Base-by-base conservation (phyloP, 2,329 filamentous ascomycete species). In the Fusarium brachygibbosum region DNA sequence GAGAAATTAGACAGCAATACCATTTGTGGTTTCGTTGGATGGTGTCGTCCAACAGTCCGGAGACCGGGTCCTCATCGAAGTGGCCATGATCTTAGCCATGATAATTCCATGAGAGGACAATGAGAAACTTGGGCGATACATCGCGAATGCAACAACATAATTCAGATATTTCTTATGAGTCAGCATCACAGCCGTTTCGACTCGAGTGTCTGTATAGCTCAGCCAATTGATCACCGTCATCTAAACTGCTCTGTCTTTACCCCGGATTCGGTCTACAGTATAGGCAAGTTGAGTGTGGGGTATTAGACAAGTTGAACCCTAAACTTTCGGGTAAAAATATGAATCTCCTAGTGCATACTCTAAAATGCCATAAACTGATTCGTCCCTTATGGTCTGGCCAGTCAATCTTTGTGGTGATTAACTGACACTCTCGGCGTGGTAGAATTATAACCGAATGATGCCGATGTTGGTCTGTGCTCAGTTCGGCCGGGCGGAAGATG, bases 391-490 rank as follows among this genome's bases (percentile, higher is more conserved):
- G 8, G 4, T 35, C 3, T 37, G 7, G 28, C 21, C 21, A 13
- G 50, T 25, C 23, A 25, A 25, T 4, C 23, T 25, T 25, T 4
- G 23, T 25, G 23, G 6, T 25, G 6, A 25, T 25, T 25, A 25
- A 25, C 23, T 50, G 14, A 37, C 16, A 19, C 17, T 14, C 25
- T 45, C 28, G 34, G 37, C 17, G 35, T 54, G 25, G 28, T 19
- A 38, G 38, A 21, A 35, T 41, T 52, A 68, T 75, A 74, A 71
- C 73, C 73, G 73, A 75, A 45, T 63, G 65, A 64, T 68, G 70
- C 72, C 72, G 72, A 74, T 63, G n/a, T 11, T 72, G 71, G 73
- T 74, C 73, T 64, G 73, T 75, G 73, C 73, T 60, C 58, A 19
- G 64, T 58, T 75, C 73, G 73, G 72, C 64, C 71, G 68, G 72